Base-by-base conservation (phyloP, 768 basidiomycete species). In the Psilocybe subaeruginosa region DNA sequence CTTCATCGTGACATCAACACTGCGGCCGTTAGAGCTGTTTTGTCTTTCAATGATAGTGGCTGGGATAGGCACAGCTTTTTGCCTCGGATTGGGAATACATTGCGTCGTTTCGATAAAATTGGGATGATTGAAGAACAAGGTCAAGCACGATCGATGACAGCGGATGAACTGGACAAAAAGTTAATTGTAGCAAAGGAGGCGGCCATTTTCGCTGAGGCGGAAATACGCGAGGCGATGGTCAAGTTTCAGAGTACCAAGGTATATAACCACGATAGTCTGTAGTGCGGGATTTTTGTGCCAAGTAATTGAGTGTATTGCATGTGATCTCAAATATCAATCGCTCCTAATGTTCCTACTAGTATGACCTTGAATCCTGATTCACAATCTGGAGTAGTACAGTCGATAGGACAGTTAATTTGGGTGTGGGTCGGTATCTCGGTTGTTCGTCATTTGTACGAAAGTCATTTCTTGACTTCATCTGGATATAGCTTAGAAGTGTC, bases 1-100 rank as follows among this genome's bases (percentile, higher is more conserved):
- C 80, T 95, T 35, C 93, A 95, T 66, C 89, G 91, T 30, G 93
- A 95, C 66, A 94, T 95, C 75, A 95, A 95, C 73, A 91, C 86
- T 2, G 93, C 93, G 5, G 92, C 92, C 3, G 91, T 93, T 29
- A 84, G 89, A 29, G 91, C 91, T 6, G 88, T 93, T 19, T 80
- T 94, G 27, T 84, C 89, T 1, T 90, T 92, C 78, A 94, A 93
- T 66, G 92, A 95, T 74, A 87, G 82, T 62, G 92, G 93, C 23
- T 93, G 92, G 92, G 93, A 92, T 71, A 81, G 82, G 9, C 76
- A 83, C 61, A 82, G 78, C 3, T 87, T 89, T 69, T 73, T 93
- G 69, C 92, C 92, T 39, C 85, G 85, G n/a, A 72, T 84, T 29
- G 87, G 90, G 30, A 85, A 86, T 63, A 88, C 90, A 2, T 74